phyloP scores from a whole-genome alignment of 1,139 yeast species.

The Groenewaldozyma sp. region DNA sequence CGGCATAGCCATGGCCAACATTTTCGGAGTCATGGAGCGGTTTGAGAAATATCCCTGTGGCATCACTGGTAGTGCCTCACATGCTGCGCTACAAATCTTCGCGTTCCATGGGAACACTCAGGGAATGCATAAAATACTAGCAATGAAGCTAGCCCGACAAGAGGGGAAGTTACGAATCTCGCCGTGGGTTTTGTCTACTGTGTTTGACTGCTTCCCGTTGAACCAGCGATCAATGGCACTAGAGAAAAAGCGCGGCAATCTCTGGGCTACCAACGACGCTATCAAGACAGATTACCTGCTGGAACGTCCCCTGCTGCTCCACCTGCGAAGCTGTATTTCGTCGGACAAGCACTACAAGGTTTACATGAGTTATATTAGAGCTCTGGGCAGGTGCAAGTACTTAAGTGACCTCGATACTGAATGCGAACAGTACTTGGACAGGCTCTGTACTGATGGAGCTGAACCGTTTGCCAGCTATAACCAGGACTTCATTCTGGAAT shows the following conservation, averaged over 20 bases:
- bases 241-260: constrained; percentile 14
- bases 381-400: constrained; percentile 23
- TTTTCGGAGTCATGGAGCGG: constrained; percentile 26
- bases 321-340: constrained; percentile 18
- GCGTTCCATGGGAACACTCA: constrained; percentile 25
- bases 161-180: constrained; percentile 7
- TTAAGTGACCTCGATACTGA: constrained; percentile 19
- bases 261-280: constrained; percentile 21
- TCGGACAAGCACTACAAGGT: constrained; percentile 11
- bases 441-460: neutral
- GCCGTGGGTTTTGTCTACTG: constrained; percentile 12
- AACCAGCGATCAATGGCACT: constrained; percentile 15
- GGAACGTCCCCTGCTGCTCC: constrained; percentile 22
- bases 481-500: constrained; percentile 21
- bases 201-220: constrained; percentile 23
- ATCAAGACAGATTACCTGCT: constrained; percentile 19
- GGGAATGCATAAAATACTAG: constrained; percentile 23
- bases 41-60: constrained; percentile 18
- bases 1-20: constrained; percentile 24
- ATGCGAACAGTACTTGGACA: constrained; percentile 15
- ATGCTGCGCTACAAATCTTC: constrained; percentile 20
- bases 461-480: constrained; percentile 6
- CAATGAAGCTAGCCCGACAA: constrained; percentile 19
- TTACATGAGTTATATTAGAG: constrained; percentile 21
- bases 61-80: constrained; percentile 21